Evolutionary conservation across 257 asterid genomes (phyloP).

Genomic region (Ehretia macrophylla): DNA sequence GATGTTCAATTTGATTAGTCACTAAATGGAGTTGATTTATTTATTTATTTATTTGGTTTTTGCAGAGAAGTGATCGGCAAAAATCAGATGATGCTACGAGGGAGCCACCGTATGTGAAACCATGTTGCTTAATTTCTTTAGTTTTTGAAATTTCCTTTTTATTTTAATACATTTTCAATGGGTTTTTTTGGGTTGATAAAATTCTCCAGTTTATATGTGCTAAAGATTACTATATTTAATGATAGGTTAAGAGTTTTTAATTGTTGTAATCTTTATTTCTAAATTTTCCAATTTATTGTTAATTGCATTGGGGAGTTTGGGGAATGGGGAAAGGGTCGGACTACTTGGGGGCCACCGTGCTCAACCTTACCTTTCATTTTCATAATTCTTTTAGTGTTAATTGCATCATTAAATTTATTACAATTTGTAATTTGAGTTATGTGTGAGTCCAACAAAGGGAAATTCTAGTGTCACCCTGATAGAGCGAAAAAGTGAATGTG

Average conservation of each 20-base stretch:
- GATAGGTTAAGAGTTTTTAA: background rate
- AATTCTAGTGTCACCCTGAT: too few species aligned
- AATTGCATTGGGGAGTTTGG: too few species aligned
- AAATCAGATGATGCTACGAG: constrained; percentile 61
- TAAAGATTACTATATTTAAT: background rate
- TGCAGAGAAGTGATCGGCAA: constrained; percentile 54
- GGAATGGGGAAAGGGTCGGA: too few species aligned
- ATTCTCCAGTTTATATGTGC: background rate
- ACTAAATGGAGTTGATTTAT: background rate
- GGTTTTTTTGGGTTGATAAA: too few species aligned
- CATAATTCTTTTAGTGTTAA: background rate
- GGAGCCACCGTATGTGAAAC: constrained; percentile 78
- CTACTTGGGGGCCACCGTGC: too few species aligned
- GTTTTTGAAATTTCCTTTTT: background rate
- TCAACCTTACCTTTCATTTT: too few species aligned
- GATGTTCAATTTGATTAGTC: background rate
- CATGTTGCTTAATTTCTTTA: constrained; percentile 6
- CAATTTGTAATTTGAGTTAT: too few species aligned
- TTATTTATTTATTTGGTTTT: constrained; percentile 14
- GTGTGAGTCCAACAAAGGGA: too few species aligned
- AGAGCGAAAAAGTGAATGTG: too few species aligned
- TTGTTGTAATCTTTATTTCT: background rate
- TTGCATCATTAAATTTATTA: background rate
- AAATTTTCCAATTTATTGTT: too few species aligned
- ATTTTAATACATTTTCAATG: background rate